phyloP scores from a whole-genome alignment of 306 rosid species.

The Castanospermum australe region DNA sequence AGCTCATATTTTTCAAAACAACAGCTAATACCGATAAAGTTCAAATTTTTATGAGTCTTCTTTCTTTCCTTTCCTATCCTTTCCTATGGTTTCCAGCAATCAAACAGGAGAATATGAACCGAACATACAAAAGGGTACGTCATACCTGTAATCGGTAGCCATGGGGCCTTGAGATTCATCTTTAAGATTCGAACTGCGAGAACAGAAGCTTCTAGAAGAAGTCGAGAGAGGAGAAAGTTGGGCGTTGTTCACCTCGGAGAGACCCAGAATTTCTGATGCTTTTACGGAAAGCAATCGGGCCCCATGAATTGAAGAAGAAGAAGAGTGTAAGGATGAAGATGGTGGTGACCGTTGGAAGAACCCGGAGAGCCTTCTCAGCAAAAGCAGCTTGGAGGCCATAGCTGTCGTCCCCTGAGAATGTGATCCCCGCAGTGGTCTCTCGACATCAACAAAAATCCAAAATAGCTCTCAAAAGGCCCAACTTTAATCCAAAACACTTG shows the following conservation, averaged over 20 bases:
- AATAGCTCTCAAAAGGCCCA: not conserved
- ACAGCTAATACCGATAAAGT: not conserved
- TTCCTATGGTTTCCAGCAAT: not conserved
- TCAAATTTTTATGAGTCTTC: not conserved
- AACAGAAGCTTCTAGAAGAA: conserved; percentile 56
- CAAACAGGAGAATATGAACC: not conserved
- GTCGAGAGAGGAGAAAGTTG: not conserved
- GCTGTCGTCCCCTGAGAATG: conserved; percentile 15
- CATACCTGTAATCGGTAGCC: conserved; percentile 72
- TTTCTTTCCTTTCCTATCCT: too few relatives aligned
- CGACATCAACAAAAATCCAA: not conserved
- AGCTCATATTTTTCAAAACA: not conserved
- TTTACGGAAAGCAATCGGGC: conserved; percentile 25
- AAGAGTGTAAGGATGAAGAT: not conserved
- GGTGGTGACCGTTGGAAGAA: conserved; percentile 33
- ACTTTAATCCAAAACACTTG: too few relatives aligned
- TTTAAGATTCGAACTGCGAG: conserved; percentile 42
- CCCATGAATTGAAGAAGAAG: conserved; percentile 21
- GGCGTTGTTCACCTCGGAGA: not conserved
- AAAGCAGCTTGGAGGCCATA: conserved; percentile 59
- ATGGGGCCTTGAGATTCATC: conserved; percentile 58
- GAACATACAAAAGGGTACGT: not conserved
- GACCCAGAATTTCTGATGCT: conserved; percentile 21
- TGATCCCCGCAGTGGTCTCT: not conserved
- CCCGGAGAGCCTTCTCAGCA: conserved; percentile 48